Evolutionary conservation across 352 stramenopile species (phyloP), one percentile per base, ranked within the genome.

Genomic region (Phytophthora quininea): DNA sequence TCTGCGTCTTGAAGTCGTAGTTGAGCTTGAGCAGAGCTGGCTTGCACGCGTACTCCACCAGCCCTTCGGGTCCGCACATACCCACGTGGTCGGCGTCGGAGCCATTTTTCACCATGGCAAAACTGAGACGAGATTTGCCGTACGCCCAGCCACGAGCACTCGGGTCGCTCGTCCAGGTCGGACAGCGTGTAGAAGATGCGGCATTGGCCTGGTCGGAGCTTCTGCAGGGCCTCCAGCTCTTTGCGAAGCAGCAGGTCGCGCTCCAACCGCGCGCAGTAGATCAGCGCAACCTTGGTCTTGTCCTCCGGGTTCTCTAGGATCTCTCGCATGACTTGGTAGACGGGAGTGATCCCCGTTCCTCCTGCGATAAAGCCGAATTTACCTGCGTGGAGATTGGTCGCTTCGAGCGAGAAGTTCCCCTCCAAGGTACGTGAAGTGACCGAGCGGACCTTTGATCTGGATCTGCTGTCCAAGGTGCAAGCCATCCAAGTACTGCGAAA

Each of bases 41-140:
- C 27, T 96, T 69, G 64, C 94, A 98, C 8, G 92, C 92, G 73
- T 96, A 95, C 79, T 98, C 94, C 51, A 99, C 91, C 93, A 99
- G 97, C 6, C 90, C 85, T 15, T 92, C 88, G n/a, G 96, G 96
- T 4, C 96, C 96, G 73, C 96, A 99, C 80, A 98, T 86, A 58
- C 97, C 82, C 3, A 92, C 77, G 49, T 88, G 88, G 52, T 82
- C 78, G 30, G 64, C 86, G 55, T 92, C 81, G 38, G 58, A 76
- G 48, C 83, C 86, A 29, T 78, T 69, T 27, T 77, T 24, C 66
- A 96, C 87, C 92, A 98, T 98, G 14, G 93, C 80, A 32, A 86
- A 86, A 5, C 67, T 91, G 57, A 98, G 91, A 62, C 97, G 98
- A 54, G 88, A 90, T 30, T 73, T 84, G 31, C 82, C 90, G 64